These are phyloP conservation scores for Hymenoscyphus fructigenus DNA, from an alignment of 2,329 filamentous ascomycete genomes.

Conservation along the genomic window DNA sequence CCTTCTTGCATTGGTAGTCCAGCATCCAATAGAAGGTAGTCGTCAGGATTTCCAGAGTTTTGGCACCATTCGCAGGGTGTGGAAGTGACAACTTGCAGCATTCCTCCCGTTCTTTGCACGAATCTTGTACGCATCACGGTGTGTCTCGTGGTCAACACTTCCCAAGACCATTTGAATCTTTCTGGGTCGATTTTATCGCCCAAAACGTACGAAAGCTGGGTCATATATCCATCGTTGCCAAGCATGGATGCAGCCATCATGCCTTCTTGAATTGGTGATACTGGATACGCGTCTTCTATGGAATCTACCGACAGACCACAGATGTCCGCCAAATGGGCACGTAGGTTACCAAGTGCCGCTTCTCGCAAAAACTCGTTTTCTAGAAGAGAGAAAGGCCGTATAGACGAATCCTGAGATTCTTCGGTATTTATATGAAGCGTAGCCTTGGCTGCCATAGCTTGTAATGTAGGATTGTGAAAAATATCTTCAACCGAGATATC, in stretches of 20 bases:
- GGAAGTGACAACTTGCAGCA: conserved; percentile 23
- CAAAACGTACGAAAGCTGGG: conserved; percentile 27
- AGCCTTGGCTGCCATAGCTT: neutral
- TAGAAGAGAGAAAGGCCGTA: too few relatives aligned
- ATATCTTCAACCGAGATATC: neutral
- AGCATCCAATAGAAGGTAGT: conserved; percentile 9
- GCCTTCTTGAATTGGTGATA: conserved; percentile 40
- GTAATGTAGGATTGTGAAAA: neutral
- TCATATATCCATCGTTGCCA: conserved; percentile 38
- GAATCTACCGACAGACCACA: conserved; percentile 4
- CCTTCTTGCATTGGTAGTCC: too few relatives aligned
- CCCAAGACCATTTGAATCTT: conserved; percentile 32
- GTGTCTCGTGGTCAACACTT: conserved; percentile 21
- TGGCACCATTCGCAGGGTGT: conserved; percentile 13
- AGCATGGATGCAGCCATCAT: conserved; percentile 39
- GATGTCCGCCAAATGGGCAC: neutral
- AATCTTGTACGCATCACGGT: conserved; percentile 38
- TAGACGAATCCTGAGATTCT: too few relatives aligned
- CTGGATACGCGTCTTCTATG: conserved; percentile 41
- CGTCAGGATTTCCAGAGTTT: conserved; percentile 7
- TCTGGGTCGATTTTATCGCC: conserved; percentile 21
- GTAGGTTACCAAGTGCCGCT: too few relatives aligned
- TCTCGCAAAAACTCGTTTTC: too few relatives aligned
- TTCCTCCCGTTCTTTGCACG: conserved; percentile 15
- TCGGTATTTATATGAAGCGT: too few relatives aligned